Conservation (phyloP, 805 yeast species). For the Candida coquimbonensis region DNA sequence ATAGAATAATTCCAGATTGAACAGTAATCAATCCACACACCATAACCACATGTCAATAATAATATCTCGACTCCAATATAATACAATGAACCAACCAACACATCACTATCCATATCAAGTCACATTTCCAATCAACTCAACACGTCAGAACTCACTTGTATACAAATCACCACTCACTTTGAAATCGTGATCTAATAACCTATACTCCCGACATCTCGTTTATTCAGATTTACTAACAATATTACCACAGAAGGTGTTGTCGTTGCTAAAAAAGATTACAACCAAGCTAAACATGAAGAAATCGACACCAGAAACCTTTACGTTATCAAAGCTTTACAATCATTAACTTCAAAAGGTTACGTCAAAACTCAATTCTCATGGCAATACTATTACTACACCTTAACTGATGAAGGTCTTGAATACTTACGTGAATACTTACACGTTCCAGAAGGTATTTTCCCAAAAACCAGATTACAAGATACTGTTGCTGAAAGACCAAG, state of each 20-base stretch:
- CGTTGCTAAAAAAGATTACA: constrained; percentile 98
- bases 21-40: too few species aligned
- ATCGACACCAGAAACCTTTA: constrained; percentile 96
- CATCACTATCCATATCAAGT: too few species aligned
- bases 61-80: too few species aligned
- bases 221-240: constrained; percentile 29
- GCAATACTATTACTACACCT: constrained; percentile 99
- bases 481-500: constrained; percentile 75
- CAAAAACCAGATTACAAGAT: constrained; percentile 94
- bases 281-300: constrained; percentile 96
- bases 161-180: neutral
- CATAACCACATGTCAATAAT: too few species aligned
- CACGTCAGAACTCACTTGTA: too few species aligned
- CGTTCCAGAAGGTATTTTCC: constrained; percentile 98
- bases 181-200: neutral
- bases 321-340: constrained; percentile 98
- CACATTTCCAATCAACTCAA: too few species aligned
- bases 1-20: too few species aligned
- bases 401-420: constrained; percentile 99
- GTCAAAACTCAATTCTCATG: constrained; percentile 99
- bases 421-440: constrained; percentile 96
- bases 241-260: constrained; percentile 85
- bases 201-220: neutral
- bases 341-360: constrained; percentile 97
- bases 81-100: too few species aligned